phyloP scores from a whole-genome alignment of 495 filamentous ascomycete species.

The Aspergillus sclerotioniger region DNA sequence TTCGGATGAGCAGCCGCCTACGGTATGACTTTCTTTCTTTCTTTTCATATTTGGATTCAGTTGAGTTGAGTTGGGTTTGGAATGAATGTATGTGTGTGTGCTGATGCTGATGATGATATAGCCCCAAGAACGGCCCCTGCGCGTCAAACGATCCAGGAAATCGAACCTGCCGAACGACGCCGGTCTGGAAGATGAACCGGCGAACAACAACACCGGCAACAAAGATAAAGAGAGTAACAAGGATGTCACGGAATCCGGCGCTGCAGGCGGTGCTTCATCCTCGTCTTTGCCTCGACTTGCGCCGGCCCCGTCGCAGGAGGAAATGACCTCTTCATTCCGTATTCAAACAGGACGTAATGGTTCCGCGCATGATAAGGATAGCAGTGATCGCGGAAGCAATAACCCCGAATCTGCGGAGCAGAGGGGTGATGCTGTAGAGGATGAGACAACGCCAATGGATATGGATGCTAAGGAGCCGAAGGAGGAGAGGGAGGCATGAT shows the following conservation, averaged over 20 bases:
- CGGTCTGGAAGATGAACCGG: constrained; percentile 24
- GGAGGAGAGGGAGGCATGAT: constrained; percentile 26
- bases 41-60: background rate
- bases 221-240: constrained; percentile 15
- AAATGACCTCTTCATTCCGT: constrained; percentile 43
- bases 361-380: constrained; percentile 28
- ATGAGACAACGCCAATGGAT: constrained; percentile 41
- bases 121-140: constrained; percentile 89
- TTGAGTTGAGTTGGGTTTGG: background rate
- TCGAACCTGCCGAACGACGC: constrained; percentile 26
- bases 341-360: constrained; percentile 33
- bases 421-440: constrained; percentile 23
- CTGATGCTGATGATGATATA: constrained; percentile 29
- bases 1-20: constrained; percentile 48
- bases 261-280: constrained; percentile 10
- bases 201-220: constrained; percentile 18
- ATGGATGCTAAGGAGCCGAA: constrained; percentile 40
- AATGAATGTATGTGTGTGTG: background rate
- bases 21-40: constrained; percentile 30
- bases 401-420: constrained; percentile 19
- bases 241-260: constrained; percentile 16
- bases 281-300: constrained; percentile 37
- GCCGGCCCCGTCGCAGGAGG: constrained; percentile 42
- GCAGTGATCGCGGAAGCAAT: constrained; percentile 18
- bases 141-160: constrained; percentile 75